A percentile compares a stretch with the other conserved stretches of the same genome.
These are phyloP conservation scores for Ormosia emarginata DNA, from an alignment of 306 rosid genomes.

Conservation along the genomic window DNA sequence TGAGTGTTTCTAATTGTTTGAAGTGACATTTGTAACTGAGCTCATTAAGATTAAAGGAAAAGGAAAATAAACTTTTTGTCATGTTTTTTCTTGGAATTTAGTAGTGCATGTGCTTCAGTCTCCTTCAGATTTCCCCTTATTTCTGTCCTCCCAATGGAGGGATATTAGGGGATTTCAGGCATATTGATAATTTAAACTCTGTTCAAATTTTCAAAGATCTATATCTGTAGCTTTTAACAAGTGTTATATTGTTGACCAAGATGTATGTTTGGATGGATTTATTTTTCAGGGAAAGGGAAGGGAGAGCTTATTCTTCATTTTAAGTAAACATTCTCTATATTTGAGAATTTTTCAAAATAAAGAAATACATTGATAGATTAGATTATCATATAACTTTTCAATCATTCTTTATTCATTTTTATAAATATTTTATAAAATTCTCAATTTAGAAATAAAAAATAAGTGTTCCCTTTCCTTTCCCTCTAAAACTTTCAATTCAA, in stretches of 20 bases:
- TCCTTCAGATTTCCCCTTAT: not conserved
- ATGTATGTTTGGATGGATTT: too few relatives aligned
- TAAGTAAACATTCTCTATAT: too few relatives aligned
- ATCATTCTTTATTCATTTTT: too few relatives aligned
- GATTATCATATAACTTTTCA: too few relatives aligned
- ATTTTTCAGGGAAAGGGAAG: too few relatives aligned
- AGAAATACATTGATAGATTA: too few relatives aligned
- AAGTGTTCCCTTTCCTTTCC: too few relatives aligned
- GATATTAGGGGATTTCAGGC: not conserved
- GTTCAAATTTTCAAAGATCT: not conserved
- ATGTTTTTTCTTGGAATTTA: not conserved
- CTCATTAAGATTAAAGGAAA: not conserved
- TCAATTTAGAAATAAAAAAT: too few relatives aligned
- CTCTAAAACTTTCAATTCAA: too few relatives aligned
- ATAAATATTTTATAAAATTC: too few relatives aligned
- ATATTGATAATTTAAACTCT: not conserved
- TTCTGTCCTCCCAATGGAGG: not conserved
- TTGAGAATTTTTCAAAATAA: too few relatives aligned
- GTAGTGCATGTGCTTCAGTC: not conserved
- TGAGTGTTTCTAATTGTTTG: conserved; percentile 1
- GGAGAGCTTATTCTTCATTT: too few relatives aligned
- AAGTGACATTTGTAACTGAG: not conserved
- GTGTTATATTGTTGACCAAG: not conserved
- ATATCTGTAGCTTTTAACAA: not conserved
- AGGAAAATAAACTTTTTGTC: not conserved